Percentiles rank a stretch among this genome's conserved stretches.
Evolutionary conservation across 1,139 yeast genomes (phyloP).

Genomic region (Pichia sp.): DNA sequence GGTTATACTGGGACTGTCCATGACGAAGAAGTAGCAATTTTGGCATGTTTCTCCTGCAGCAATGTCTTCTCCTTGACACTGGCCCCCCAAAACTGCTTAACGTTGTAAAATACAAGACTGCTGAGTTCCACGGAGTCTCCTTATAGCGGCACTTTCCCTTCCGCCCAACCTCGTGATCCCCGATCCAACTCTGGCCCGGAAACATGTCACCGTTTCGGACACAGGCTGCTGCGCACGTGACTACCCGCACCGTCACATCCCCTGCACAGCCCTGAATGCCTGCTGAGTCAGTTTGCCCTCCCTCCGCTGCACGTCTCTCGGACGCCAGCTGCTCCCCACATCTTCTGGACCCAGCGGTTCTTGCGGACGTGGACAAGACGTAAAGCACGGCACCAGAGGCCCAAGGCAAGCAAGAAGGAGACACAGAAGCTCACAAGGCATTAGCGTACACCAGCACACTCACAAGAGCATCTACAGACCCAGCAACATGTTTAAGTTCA

Average conservation of each 20-base stretch:
- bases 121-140: background rate
- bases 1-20: slow-evolving; percentile 74
- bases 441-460: no score
- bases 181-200: background rate
- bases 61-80: no score
- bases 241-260: background rate
- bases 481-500: background rate
- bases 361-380: background rate
- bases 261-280: background rate
- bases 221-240: background rate
- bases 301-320: background rate
- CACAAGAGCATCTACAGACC: no score
- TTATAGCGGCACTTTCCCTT: background rate
- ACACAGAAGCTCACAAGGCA: background rate
- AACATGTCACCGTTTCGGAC: background rate
- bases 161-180: background rate
- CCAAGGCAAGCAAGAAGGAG: background rate
- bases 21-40: slow-evolving; percentile 57
- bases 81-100: no score
- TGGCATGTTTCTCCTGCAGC: slow-evolving; percentile 15
- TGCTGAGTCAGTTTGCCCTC: slow-evolving; percentile 1
- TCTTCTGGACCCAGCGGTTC: background rate
- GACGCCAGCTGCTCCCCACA: background rate
- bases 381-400: no score
- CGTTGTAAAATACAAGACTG: no score